Evolutionary conservation across 345 rosid genomes (phyloP).

Genomic region (Salix viminalis): DNA sequence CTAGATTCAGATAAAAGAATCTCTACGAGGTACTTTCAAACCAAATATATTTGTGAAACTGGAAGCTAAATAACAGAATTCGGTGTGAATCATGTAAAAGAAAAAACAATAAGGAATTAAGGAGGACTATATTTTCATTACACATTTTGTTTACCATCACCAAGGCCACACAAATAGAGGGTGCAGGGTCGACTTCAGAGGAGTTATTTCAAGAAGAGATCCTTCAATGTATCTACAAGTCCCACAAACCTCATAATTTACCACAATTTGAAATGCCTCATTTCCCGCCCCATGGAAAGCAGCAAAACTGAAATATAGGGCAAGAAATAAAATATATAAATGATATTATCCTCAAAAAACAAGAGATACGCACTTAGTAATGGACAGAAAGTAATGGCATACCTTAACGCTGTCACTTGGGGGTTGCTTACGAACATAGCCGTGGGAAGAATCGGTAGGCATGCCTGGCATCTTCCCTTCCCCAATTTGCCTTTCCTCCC

Average conservation of each 20-base stretch:
- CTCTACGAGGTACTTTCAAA: slow-evolving; percentile 1
- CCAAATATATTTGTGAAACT: slow-evolving; percentile 5
- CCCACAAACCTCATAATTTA: slow-evolving; percentile 5
- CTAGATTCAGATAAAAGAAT: slow-evolving; percentile 23
- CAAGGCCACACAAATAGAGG: slow-evolving; percentile 16
- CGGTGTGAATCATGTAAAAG: background rate
- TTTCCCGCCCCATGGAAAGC: slow-evolving; percentile 64
- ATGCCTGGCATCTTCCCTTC: slow-evolving; percentile 43
- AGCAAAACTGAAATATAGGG: slow-evolving; percentile 45
- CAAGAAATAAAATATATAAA: background rate
- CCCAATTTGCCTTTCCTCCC: slow-evolving; percentile 62
- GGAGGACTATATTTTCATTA: background rate
- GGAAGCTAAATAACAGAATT: background rate
- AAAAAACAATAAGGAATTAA: background rate
- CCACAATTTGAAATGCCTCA: slow-evolving; percentile 25
- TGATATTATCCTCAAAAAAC: background rate
- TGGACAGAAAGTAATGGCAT: slow-evolving; percentile 12
- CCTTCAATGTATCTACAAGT: slow-evolving; percentile 34
- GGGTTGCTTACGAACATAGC: slow-evolving; percentile 15
- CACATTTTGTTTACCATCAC: slow-evolving; percentile 11
- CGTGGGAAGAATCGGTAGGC: slow-evolving; percentile 38
- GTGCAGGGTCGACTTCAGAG: slow-evolving; percentile 11
- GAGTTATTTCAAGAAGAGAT: slow-evolving; percentile 18
- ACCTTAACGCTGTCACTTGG: slow-evolving; percentile 40
- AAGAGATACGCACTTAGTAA: background rate